phyloP scores from a whole-genome alignment of 1,139 yeast genomes.

The Groenewaldozyma auringiensis region DNA sequence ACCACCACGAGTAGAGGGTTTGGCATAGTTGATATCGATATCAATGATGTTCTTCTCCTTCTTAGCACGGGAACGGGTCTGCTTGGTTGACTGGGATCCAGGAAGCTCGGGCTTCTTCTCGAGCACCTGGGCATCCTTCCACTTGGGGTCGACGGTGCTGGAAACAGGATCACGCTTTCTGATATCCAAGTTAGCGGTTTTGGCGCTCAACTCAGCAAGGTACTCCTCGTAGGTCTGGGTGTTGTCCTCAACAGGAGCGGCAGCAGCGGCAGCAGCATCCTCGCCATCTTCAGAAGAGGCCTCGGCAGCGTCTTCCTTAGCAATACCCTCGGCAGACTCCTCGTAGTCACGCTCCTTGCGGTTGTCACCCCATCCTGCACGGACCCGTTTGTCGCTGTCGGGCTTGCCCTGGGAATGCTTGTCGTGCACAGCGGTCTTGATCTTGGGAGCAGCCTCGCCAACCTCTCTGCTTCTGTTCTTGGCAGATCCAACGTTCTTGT shows the following conservation, averaged over 20 bases:
- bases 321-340: constrained; percentile 56
- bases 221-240: constrained; percentile 62
- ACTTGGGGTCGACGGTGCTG: constrained; percentile 47
- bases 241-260: constrained; percentile 30
- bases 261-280: constrained; percentile 31
- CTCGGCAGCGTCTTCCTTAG: constrained; percentile 42
- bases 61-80: constrained; percentile 44
- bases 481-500: constrained; percentile 53
- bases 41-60: constrained; percentile 65
- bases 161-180: constrained; percentile 40
- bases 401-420: constrained; percentile 78
- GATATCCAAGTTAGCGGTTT: constrained; percentile 39
- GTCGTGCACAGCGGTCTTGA: constrained; percentile 40
- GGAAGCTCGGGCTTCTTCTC: constrained; percentile 35
- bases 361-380: constrained; percentile 82
- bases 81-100: constrained; percentile 44
- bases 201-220: constrained; percentile 53
- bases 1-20: constrained; percentile 7
- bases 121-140: constrained; percentile 33
- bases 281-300: constrained; percentile 36
- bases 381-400: constrained; percentile 77
- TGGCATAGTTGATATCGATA: constrained; percentile 50
- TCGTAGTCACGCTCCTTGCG: constrained; percentile 51
- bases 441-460: constrained; percentile 39
- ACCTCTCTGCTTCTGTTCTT: constrained; percentile 51